Percentiles rank a stretch among this genome's conserved stretches.
Evolutionary conservation across 2,329 filamentous ascomycete species (phyloP).

Genomic region (Pseudogymnoascus sp.): DNA sequence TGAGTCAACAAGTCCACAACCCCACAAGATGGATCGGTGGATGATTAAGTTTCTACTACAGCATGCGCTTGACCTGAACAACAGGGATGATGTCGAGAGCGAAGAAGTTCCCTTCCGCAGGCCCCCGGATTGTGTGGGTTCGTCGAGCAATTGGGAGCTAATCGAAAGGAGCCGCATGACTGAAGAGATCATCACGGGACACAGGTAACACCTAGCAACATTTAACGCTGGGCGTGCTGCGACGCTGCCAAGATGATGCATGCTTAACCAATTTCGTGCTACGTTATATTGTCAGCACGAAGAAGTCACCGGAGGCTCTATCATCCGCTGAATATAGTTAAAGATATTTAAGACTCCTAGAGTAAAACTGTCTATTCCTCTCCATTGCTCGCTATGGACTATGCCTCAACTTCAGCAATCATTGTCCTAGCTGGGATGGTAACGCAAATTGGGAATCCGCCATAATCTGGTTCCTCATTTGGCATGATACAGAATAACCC

Average conservation of each 20-base stretch:
- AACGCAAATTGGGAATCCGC: constrained; percentile 47
- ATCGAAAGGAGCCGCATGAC: not conserved
- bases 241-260: no score
- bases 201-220: not conserved
- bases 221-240: no score
- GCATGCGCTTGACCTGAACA: constrained; percentile 29
- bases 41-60: constrained; percentile 30
- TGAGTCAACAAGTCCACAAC: constrained; percentile 23
- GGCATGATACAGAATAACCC: constrained; percentile 48
- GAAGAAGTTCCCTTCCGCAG: not conserved
- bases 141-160: not conserved
- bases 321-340: no score
- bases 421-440: constrained; percentile 46
- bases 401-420: constrained; percentile 37
- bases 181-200: not conserved
- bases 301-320: not conserved
- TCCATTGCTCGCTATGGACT: constrained; percentile 23
- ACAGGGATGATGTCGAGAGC: not conserved
- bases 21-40: constrained; percentile 28
- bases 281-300: not conserved
- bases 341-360: no score
- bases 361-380: not conserved
- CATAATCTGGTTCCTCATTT: constrained; percentile 48
- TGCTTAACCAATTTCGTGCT: no score
- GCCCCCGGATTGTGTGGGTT: not conserved